A percentile compares a stretch with the other conserved stretches of the same genome.
Evolutionary conservation across 176 grass and related monocot species (phyloP).

Genomic region (Lolium multiflorum): DNA sequence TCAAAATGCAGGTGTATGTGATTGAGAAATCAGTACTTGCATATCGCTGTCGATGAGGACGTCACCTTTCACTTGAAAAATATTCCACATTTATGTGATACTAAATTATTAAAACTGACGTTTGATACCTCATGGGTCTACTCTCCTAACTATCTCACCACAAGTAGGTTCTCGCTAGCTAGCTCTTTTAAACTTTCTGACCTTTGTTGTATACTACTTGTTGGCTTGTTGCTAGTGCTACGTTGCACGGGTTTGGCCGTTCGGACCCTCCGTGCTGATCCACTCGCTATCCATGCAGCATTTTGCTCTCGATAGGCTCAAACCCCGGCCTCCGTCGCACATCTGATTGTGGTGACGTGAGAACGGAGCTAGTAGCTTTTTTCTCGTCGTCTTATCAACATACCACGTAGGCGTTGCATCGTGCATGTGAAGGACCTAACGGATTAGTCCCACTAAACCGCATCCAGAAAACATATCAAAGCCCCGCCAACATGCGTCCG

Average conservation of each 20-base stretch:
- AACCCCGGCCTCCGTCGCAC: not conserved
- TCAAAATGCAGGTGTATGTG: too few species aligned
- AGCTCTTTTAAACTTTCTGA: too few species aligned
- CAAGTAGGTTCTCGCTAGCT: too few species aligned
- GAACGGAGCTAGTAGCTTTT: slow-evolving; percentile 28
- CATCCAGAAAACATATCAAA: not conserved
- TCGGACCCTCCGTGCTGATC: not conserved
- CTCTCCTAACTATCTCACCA: too few species aligned
- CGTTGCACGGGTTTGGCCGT: slow-evolving; percentile 22
- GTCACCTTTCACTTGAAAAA: too few species aligned
- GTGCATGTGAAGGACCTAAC: slow-evolving; percentile 27
- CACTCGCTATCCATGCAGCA: not conserved
- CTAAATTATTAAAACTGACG: too few species aligned
- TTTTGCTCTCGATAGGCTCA: slow-evolving; percentile 12
- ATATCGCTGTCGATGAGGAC: too few species aligned
- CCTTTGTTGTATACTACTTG: too few species aligned
- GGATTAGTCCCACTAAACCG: slow-evolving; percentile 41
- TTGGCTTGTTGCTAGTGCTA: slow-evolving; percentile 15
- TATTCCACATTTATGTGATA: too few species aligned
- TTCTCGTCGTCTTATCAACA: slow-evolving; percentile 43
- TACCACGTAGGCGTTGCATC: slow-evolving; percentile 47
- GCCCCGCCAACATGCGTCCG: slow-evolving; percentile 16
- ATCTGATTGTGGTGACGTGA: slow-evolving; percentile 12
- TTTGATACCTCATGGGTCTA: too few species aligned
- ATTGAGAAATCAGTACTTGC: too few species aligned